These are phyloP conservation scores for Fusarium redolens DNA, from an alignment of 2,329 filamentous ascomycete genomes.

Conservation along the genomic window DNA sequence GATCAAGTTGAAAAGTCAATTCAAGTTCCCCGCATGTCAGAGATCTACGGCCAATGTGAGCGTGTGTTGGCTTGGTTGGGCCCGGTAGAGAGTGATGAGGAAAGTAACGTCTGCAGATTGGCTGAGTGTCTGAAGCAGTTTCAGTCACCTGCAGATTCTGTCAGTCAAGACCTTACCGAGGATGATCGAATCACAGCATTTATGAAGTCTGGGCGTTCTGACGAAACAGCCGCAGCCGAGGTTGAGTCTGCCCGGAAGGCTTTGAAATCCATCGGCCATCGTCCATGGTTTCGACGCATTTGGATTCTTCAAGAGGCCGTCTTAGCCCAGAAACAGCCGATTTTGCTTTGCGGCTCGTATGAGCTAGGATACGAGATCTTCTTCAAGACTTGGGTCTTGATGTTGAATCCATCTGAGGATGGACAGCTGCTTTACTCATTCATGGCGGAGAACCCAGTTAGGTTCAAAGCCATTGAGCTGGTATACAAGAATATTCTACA, in stretches of 20 bases:
- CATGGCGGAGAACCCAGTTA: background rate
- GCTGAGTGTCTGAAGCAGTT: background rate
- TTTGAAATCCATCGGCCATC: background rate
- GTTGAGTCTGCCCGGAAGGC: background rate
- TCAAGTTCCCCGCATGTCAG: constrained; percentile 23
- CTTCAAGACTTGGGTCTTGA: constrained; percentile 15
- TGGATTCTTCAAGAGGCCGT: constrained; percentile 32
- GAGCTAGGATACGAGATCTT: constrained; percentile 6
- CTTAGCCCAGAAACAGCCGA: background rate
- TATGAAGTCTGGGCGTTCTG: background rate
- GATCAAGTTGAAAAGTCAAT: constrained; percentile 14
- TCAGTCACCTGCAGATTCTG: accelerated
- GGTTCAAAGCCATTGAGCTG: constrained; percentile 9
- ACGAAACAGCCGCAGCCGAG: accelerated
- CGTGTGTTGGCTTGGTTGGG: constrained; percentile 25
- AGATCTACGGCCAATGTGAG: constrained; percentile 25
- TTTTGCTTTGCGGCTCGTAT: background rate
- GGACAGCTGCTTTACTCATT: constrained; percentile 13
- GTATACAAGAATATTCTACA: background rate
- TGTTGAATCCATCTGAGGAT: constrained; percentile 3
- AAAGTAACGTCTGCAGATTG: background rate
- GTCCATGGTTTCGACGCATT: constrained; percentile 21
- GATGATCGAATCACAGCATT: background rate
- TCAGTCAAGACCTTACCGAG: accelerated
- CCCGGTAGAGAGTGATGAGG: background rate